A percentile compares a stretch with the other conserved stretches of the same genome.
Evolutionary conservation across 2,329 filamentous ascomycete genomes (phyloP).

Genomic region (Pseudofabraea citricarpa): DNA sequence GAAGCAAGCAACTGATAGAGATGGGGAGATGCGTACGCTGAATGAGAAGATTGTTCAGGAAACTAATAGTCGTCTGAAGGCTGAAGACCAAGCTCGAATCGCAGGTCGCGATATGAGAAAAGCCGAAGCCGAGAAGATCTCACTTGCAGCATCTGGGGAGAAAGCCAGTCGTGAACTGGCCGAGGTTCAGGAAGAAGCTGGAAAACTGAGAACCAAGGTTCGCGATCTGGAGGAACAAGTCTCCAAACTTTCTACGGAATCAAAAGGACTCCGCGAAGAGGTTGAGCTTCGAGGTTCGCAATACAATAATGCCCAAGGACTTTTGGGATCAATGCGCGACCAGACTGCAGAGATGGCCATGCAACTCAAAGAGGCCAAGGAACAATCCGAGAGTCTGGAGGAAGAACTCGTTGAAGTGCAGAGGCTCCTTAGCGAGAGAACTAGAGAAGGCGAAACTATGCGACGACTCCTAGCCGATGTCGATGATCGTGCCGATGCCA

Average conservation of each 20-base stretch:
- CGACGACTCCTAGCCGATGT: constrained; percentile 80
- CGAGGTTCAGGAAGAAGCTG: constrained; percentile 67
- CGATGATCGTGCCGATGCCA: constrained; percentile 74
- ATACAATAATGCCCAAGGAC: constrained; percentile 76
- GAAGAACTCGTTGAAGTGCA: constrained; percentile 90
- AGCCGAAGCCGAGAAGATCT: constrained; percentile 73
- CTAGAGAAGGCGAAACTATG: constrained; percentile 93
- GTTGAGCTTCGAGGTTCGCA: constrained; percentile 79
- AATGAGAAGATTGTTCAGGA: constrained; percentile 76
- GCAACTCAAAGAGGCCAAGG: constrained; percentile 85
- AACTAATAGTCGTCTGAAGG: constrained; percentile 62
- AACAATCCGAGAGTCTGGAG: constrained; percentile 78
- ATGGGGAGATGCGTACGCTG: constrained; percentile 70
- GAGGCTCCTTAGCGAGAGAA: constrained; percentile 78
- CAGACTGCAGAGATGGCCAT: constrained; percentile 83
- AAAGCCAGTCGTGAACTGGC: constrained; percentile 66
- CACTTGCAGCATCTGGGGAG: constrained; percentile 69
- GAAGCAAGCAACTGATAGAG: constrained; percentile 66
- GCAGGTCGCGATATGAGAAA: constrained; percentile 73
- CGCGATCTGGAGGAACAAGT: constrained; percentile 71
- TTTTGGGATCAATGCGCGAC: constrained; percentile 90
- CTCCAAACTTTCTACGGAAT: constrained; percentile 62
- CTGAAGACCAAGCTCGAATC: constrained; percentile 74
- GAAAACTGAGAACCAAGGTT: constrained; percentile 56
- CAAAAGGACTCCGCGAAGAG: constrained; percentile 68